These are phyloP conservation scores for Pseudognaphalium luteoalbum DNA, from an alignment of 129 eudicot genomes.

Conservation along the genomic window DNA sequence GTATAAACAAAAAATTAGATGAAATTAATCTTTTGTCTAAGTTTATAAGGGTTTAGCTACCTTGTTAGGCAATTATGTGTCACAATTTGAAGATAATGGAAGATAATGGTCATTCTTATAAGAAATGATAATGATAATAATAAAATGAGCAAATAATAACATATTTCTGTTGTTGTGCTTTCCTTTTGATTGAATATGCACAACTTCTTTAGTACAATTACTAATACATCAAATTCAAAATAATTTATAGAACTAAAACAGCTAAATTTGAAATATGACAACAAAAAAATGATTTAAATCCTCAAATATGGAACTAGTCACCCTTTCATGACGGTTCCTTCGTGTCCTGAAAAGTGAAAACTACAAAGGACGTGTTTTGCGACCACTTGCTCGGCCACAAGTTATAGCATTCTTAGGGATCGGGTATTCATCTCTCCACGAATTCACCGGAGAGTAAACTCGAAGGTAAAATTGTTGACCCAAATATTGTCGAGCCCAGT, in stretches of 20 bases:
- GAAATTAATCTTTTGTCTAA: too few species aligned
- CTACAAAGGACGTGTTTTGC: conserved; percentile 69
- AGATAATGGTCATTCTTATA: too few species aligned
- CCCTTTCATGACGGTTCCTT: conserved; percentile 71
- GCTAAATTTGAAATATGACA: not conserved
- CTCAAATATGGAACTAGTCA: conserved; percentile 47
- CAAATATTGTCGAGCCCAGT: conserved; percentile 84
- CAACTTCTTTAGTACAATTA: not conserved
- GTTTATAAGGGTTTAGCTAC: too few species aligned
- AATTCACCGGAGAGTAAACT: conserved; percentile 71
- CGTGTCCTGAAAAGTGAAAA: not conserved
- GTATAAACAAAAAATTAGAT: too few species aligned
- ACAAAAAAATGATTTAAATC: conserved; percentile 5
- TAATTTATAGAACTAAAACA: conserved; percentile 5
- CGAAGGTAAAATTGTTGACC: conserved; percentile 89
- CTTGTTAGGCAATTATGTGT: too few species aligned
- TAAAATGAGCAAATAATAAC: too few species aligned
- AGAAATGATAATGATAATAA: too few species aligned
- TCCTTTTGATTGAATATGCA: not conserved
- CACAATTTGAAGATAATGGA: too few species aligned
- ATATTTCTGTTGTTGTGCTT: not conserved
- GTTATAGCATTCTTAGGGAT: conserved; percentile 87
- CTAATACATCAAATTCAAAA: not conserved
- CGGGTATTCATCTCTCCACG: conserved; percentile 81
- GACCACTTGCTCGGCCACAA: conserved; percentile 82